Conservation (phyloP, 108 stramenopile species). For the Pseudonitzschia delicatissima region DNA sequence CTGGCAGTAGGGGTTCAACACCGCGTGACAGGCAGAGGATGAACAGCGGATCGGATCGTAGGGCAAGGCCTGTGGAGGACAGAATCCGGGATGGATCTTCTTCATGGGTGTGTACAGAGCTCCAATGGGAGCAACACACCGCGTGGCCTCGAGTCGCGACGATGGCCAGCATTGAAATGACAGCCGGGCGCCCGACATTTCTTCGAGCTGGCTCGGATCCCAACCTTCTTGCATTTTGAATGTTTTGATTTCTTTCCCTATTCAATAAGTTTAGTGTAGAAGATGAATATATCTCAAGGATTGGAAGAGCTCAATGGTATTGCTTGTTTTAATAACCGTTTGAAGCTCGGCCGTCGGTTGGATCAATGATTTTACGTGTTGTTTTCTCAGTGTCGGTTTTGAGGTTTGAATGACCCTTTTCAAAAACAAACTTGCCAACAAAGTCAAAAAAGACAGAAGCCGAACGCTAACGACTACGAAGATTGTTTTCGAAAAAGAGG, state of each 20-base stretch:
- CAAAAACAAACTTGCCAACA: not conserved
- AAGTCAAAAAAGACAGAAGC: not conserved
- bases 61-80: constrained; percentile 81
- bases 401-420: constrained; percentile 1
- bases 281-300: not conserved
- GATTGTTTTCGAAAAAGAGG: not conserved
- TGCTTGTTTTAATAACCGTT: not conserved
- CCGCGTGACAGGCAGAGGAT: constrained; percentile 87
- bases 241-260: not conserved
- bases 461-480: not conserved
- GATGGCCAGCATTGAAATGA: constrained; percentile 97
- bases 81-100: constrained; percentile 69
- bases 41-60: constrained; percentile 99
- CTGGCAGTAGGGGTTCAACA: constrained; percentile 97
- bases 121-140: constrained; percentile 96
- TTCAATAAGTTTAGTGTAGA: not conserved
- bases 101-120: constrained; percentile 98
- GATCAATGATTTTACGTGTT: not conserved
- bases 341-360: not conserved
- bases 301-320: no score
- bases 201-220: constrained; percentile 83
- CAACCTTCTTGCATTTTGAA: constrained; percentile 58
- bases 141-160: constrained; percentile 92
- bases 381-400: not conserved
- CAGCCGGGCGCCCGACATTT: constrained; percentile 87